Base-by-base conservation (phyloP, 179 eudicot species). In the Beta corolliflora region DNA sequence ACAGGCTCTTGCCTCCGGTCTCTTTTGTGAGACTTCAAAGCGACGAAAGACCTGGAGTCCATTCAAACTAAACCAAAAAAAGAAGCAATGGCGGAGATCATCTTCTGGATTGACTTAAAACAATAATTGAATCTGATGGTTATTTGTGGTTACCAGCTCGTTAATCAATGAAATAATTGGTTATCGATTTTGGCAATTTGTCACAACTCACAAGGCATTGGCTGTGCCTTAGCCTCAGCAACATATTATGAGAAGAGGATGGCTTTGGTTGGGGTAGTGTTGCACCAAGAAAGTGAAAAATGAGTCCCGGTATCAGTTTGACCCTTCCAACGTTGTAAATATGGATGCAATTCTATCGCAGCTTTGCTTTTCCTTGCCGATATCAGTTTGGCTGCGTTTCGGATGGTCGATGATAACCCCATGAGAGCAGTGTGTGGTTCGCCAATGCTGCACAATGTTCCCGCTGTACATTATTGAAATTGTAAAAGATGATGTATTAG, bases 41-140 rank as follows among this genome's bases (percentile, higher is more conserved):
- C 93, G 99, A 75, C 84, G 99, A 70, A 94, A 96, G 79, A 93
- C 92, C 77, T 96, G 99, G 98, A 96, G 97, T 59, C 98, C 99
- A 15, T 96, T 96, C 86, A 96, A 92, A 77, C 79, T 94, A 80
- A 85, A 83, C 78, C 98, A 91, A 76, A 91, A 85, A 79, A 93
- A 88, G 89, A 93, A 90, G 68, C 97, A 86, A 75, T 89, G 92
- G 95, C 86, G 93, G 66, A 87, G 94, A 84, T 84, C 91, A 65
- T 84, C 89, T 21, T 85, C 95, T 0, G 92, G 88, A 83, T 71
- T 83, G 48, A 85, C 87, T 58, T 82, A 64, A 82, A 18, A 54
- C 14, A 36, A 19, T n/a, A 53, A 13, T 45, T 63, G 19, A 53
- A 53, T 55, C 45, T 25, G 65, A 61, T 55, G 59, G 31, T 59